Evolutionary conservation across 225 moss, liverwort and hornwort species (phyloP), one percentile per base, ranked within the genome.

Genomic region (Bryum argenteum): DNA sequence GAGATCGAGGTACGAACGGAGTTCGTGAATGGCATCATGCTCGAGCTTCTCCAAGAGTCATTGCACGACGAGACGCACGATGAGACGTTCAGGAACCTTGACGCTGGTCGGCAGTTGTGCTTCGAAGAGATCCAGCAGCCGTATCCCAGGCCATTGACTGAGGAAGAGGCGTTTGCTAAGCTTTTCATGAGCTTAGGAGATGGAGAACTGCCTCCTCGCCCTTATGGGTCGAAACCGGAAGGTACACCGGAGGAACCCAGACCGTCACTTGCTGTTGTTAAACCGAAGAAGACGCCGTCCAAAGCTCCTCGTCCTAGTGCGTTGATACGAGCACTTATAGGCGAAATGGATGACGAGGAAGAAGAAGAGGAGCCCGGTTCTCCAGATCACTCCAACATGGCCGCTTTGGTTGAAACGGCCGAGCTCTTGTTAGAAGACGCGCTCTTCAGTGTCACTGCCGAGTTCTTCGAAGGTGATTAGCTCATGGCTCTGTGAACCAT

Each of bases 11-110:
- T 83, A 14, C 79, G 84, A 52, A 75, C 71, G 1, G 93, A 93
- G 58, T 76, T 96, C 22, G 85, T 88, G 6, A 89, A 88, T 40
- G 88, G 84, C 13, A 88, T 93, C 51, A 61, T 96, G 55, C 72
- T 96, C 67, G 90, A 96, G 71, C 67, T 96, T 67, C 61, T 96
- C 8, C 96, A 96, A 63, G 91, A 93, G 64, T 61, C 87, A 9
- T 79, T 96, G 28, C 91, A 96, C 51, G 93, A 91, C 19, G 96
- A 96, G 72, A 81, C 81, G 65, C 70, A 77, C 12, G 74, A 84
- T 37, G 77, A 77, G 16, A 85, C 82, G 33, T 96, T 96, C 57
- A 54, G 77, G 21, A 65, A 71, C 4, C 72, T 96, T 0, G 87
- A 90, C 43, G 81, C 79, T 3, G 78, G 80, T 39, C 70, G 71